These are phyloP conservation scores for Ochetophila trinervis DNA, from an alignment of 306 rosid species.

Conservation along the genomic window DNA sequence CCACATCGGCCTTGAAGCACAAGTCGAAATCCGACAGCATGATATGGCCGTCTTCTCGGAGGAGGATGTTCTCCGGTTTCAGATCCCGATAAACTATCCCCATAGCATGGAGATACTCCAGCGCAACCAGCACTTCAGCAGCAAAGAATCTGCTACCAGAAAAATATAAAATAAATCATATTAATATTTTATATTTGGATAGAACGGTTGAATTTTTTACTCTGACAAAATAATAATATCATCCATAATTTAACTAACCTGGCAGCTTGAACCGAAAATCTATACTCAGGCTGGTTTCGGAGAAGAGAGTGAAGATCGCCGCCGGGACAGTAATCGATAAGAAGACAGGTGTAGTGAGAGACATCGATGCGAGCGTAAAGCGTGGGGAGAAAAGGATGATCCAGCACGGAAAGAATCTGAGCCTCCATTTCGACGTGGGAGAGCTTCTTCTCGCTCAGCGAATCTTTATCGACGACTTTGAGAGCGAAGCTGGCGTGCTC, in stretches of 20 bases:
- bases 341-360: conserved; percentile 82
- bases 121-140: conserved; percentile 70
- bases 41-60: conserved; percentile 84
- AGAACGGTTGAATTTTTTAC: no score
- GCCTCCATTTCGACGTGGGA: conserved; percentile 66
- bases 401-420: conserved; percentile 63
- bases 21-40: conserved; percentile 92
- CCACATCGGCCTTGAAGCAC: conserved; percentile 69
- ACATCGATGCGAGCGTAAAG: conserved; percentile 83
- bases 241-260: no score
- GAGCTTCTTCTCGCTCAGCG: conserved; percentile 51
- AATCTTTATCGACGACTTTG: conserved; percentile 79
- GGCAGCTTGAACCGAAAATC: conserved; percentile 34
- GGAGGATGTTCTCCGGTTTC: conserved; percentile 77
- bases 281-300: conserved; percentile 39
- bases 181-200: no score
- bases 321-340: conserved; percentile 82
- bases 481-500: conserved; percentile 70
- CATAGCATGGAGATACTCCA: conserved; percentile 80
- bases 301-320: conserved; percentile 89
- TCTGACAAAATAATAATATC: no score
- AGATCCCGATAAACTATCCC: conserved; percentile 80
- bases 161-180: no score
- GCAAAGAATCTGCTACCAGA: no score
- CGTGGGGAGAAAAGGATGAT: conserved; percentile 90